Evolutionary conservation across 2,329 filamentous ascomycete species (phyloP).

Genomic region (Chaetomium strumarium): DNA sequence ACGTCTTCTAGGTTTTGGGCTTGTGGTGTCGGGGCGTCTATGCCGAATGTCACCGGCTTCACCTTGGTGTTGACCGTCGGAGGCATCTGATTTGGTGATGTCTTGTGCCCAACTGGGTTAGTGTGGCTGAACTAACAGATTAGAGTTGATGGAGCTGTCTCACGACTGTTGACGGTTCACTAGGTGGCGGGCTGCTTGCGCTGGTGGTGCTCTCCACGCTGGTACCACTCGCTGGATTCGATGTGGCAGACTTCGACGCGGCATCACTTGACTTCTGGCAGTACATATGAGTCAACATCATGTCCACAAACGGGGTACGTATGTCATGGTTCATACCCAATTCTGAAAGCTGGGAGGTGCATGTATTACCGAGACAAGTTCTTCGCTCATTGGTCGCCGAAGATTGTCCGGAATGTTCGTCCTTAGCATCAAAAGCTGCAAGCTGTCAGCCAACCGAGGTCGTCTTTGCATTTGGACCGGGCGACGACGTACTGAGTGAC

Average conservation of each 20-base stretch:
- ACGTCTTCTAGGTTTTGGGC: constrained; percentile 79
- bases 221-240: constrained; percentile 28
- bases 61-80: constrained; percentile 73
- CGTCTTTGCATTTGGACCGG: neutral
- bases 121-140: neutral
- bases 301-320: constrained; percentile 17
- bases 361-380: constrained; percentile 86
- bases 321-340: constrained; percentile 55
- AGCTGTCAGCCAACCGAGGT: constrained; percentile 8
- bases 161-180: constrained; percentile 35
- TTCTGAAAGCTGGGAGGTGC: constrained; percentile 75
- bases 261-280: constrained; percentile 38
- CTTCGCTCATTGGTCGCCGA: constrained; percentile 60
- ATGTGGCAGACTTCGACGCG: constrained; percentile 18
- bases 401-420: constrained; percentile 54
- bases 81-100: constrained; percentile 44
- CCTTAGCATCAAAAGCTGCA: constrained; percentile 46
- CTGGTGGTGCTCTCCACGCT: constrained; percentile 30
- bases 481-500: constrained; percentile 21
- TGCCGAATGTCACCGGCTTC: constrained; percentile 57
- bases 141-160: neutral
- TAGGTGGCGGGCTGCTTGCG: constrained; percentile 31
- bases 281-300: constrained; percentile 12
- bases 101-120: constrained; percentile 23
- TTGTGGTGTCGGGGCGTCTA: constrained; percentile 68